phyloP scores from a whole-genome alignment of 2,329 filamentous ascomycete genomes.

The Dendryphion nanum region DNA sequence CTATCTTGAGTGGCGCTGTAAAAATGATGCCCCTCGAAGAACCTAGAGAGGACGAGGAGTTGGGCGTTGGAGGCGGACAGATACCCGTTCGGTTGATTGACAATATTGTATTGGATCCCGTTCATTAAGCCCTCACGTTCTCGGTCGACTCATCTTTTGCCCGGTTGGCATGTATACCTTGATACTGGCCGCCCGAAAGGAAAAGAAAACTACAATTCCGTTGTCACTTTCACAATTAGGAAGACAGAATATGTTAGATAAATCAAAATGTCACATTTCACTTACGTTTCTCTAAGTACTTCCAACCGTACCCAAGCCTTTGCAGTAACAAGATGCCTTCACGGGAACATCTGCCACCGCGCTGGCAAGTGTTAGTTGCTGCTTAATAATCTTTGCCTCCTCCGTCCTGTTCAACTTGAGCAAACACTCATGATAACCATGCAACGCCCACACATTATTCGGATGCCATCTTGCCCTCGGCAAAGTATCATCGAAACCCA shows the following conservation, averaged over 20 bases:
- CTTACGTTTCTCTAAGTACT: no score
- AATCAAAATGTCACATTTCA: no score
- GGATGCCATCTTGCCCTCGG: slow-evolving; percentile 66
- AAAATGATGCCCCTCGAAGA: slow-evolving; percentile 83
- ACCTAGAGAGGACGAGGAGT: slow-evolving; percentile 66
- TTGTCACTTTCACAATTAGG: not conserved
- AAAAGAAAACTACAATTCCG: no score
- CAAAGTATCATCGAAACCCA: slow-evolving; percentile 50
- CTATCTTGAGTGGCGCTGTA: slow-evolving; percentile 84
- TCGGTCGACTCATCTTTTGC: not conserved
- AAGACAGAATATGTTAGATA: no score
- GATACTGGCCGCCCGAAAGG: no score
- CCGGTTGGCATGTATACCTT: not conserved
- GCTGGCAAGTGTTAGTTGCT: slow-evolving; percentile 53
- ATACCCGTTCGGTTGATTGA: slow-evolving; percentile 87
- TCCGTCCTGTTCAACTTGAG: slow-evolving; percentile 50
- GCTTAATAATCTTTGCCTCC: slow-evolving; percentile 50
- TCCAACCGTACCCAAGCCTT: no score
- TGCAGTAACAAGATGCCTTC: slow-evolving; percentile 59
- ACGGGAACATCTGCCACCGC: slow-evolving; percentile 61
- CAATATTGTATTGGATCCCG: slow-evolving; percentile 67
- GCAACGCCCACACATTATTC: slow-evolving; percentile 73
- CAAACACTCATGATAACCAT: slow-evolving; percentile 71
- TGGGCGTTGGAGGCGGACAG: slow-evolving; percentile 67
- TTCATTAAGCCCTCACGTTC: slow-evolving; percentile 5